Evolutionary conservation across 1,284 basidiomycete genomes (phyloP), one percentile per base, ranked within the genome.

Genomic region (Athelia psychrophila): DNA sequence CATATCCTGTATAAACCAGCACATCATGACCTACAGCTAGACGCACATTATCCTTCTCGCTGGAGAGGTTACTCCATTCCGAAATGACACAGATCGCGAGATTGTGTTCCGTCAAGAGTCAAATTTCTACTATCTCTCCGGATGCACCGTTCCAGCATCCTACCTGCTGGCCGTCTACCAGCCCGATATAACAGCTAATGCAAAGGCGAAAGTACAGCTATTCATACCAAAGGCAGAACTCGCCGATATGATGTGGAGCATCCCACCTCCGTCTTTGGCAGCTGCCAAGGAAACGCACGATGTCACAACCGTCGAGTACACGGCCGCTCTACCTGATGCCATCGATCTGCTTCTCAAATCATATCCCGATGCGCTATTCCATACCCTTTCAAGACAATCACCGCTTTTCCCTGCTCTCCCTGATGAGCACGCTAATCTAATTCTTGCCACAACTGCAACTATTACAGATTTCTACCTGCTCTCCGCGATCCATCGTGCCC

Each of bases 11-110:
- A 46, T 9, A n/a, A 6, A n/a, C 44, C 12, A 36, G 13, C n/a
- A 50, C 20, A 51, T 19, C 32, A 47, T 49, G 18, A 44, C 23
- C 24, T n/a, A 23, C 9, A 47, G 40, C 24, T 47, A 84, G 84
- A 79, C 83, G 4, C 87, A 89, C 66, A 70, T 86, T 3, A 62
- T 84, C 12, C 62, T 90, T 1, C 67, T 89, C 1, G 78, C 83
- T 6, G 86, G 86, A 22, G 78, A 76, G 55, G 69, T 71, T 3
- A 84, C 80, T 4, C 73, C 79, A 0, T 92, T 77, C 63, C 76
- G 93, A 53, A 85, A 95, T 66, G 93, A 96, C 64, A 95, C 93
- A 3, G 94, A 97, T 66, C 81, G 93, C 48, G 93, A 95, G 70
- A 73, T 93, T 46, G 68, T 77, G 1, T 94, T 93, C 67, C 84